These are phyloP conservation scores for Sarocladium kiliense DNA, from an alignment of 2,329 filamentous ascomycete genomes.

Conservation along the genomic window DNA sequence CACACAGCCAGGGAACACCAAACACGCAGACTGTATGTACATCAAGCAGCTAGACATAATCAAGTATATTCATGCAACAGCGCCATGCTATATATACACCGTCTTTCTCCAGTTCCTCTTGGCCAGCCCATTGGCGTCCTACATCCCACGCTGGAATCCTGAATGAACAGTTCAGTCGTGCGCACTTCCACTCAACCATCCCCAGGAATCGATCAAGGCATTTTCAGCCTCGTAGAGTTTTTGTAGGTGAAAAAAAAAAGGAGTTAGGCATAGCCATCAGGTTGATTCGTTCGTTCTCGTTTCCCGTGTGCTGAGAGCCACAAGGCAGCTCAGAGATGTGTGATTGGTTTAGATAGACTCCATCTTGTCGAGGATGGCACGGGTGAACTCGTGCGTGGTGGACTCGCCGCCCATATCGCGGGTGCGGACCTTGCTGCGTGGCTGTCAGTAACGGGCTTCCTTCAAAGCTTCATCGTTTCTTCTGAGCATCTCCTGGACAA, in stretches of 20 bases:
- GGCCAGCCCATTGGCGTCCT: neutral
- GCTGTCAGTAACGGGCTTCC: slow-evolving; percentile 36
- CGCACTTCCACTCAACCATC: neutral
- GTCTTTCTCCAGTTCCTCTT: neutral
- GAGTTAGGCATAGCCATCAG: neutral
- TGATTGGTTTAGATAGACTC: slow-evolving; percentile 58
- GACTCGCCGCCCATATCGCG: slow-evolving; percentile 91
- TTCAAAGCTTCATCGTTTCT: neutral
- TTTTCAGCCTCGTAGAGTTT: neutral
- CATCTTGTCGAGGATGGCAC: slow-evolving; percentile 93
- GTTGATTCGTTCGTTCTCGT: neutral
- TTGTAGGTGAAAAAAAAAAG: slow-evolving; percentile 7
- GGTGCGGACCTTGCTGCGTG: slow-evolving; percentile 71
- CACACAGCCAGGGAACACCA: too few species aligned
- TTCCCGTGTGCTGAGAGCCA: neutral
- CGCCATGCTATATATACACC: slow-evolving; percentile 10
- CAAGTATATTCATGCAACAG: slow-evolving; percentile 9
- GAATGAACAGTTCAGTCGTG: neutral
- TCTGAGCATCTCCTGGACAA: slow-evolving; percentile 4
- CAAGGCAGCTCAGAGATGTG: neutral
- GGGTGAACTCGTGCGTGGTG: slow-evolving; percentile 92
- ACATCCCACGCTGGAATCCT: neutral
- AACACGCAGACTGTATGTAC: too few species aligned
- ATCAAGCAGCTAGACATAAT: neutral
- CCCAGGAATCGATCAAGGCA: neutral